phyloP scores from a whole-genome alignment of 192 early-diverging fungal species.

The Coemansia sp. region DNA sequence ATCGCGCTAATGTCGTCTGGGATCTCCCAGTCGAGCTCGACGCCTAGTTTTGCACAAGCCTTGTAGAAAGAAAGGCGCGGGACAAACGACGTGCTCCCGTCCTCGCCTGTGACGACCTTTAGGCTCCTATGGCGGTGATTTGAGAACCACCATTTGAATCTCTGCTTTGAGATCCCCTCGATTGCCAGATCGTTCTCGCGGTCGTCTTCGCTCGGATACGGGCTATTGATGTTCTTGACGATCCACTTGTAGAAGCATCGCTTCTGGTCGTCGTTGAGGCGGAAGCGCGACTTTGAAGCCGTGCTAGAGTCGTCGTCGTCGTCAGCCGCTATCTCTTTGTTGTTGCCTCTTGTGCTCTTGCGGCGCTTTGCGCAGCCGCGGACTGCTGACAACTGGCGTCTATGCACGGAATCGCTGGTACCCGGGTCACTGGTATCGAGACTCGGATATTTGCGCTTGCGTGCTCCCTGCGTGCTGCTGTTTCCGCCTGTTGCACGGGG shows the following conservation, averaged over 20 bases:
- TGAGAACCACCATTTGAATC: slow-evolving; percentile 50
- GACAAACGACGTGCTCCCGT: slow-evolving; percentile 16
- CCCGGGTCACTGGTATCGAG: not conserved
- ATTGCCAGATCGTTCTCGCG: slow-evolving; percentile 6
- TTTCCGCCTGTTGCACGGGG: not conserved
- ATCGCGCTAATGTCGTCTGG: slow-evolving; percentile 13
- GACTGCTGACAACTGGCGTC: not conserved
- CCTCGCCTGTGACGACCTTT: not conserved
- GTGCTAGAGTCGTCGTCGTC: not conserved
- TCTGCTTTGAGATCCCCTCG: slow-evolving; percentile 15
- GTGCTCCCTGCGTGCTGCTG: not conserved
- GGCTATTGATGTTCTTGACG: slow-evolving; percentile 26
- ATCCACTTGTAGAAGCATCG: slow-evolving; percentile 21
- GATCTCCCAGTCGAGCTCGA: slow-evolving; percentile 22
- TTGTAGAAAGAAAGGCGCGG: slow-evolving; percentile 28
- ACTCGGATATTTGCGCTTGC: not conserved
- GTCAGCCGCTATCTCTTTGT: not conserved
- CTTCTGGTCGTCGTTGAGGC: slow-evolving; percentile 10
- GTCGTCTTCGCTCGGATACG: slow-evolving; percentile 33
- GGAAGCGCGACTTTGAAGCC: not conserved
- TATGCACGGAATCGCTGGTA: not conserved
- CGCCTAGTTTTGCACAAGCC: slow-evolving; percentile 17
- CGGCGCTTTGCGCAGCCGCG: not conserved
- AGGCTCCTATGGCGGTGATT: slow-evolving; percentile 45
- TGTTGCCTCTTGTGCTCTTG: not conserved